Evolutionary conservation across 192 early-diverging fungal genomes (phyloP).

Genomic region (Borealophlyctis nickersoniae): DNA sequence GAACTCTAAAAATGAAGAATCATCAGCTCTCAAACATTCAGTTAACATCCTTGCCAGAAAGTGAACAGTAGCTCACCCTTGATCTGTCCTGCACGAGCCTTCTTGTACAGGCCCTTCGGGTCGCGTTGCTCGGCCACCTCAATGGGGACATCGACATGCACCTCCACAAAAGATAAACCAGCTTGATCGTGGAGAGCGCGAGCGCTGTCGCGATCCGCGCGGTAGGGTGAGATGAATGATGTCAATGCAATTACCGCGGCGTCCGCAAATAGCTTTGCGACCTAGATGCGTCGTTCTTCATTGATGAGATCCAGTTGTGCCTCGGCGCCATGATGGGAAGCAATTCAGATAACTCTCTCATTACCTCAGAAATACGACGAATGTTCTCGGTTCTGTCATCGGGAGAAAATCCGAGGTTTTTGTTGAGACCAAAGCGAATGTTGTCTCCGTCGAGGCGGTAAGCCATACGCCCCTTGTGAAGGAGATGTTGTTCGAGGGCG

Average conservation of each 20-base stretch:
- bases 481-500: conserved; percentile 84
- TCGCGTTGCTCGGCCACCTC: conserved; percentile 85
- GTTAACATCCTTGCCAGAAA: neutral
- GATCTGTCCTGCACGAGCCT: conserved; percentile 88
- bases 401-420: conserved; percentile 87
- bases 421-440: conserved; percentile 96
- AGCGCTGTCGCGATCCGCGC: conserved; percentile 73
- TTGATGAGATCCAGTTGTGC: conserved; percentile 18
- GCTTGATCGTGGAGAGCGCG: conserved; percentile 72
- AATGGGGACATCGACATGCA: conserved; percentile 84
- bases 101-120: conserved; percentile 96
- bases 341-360: no score
- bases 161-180: conserved; percentile 82
- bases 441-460: conserved; percentile 97
- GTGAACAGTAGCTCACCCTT: conserved; percentile 47
- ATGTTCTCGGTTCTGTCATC: conserved; percentile 94
- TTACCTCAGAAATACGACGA: conserved; percentile 88
- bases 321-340: neutral
- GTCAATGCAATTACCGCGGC: conserved; percentile 77
- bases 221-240: conserved; percentile 89
- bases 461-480: conserved; percentile 67
- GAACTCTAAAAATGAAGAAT: conserved; percentile 57
- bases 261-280: conserved; percentile 89
- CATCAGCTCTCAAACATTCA: neutral
- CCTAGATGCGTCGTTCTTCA: conserved; percentile 23